Evolutionary conservation across 768 basidiomycete species (phyloP).

Genomic region (Gymnopilus dilepis): DNA sequence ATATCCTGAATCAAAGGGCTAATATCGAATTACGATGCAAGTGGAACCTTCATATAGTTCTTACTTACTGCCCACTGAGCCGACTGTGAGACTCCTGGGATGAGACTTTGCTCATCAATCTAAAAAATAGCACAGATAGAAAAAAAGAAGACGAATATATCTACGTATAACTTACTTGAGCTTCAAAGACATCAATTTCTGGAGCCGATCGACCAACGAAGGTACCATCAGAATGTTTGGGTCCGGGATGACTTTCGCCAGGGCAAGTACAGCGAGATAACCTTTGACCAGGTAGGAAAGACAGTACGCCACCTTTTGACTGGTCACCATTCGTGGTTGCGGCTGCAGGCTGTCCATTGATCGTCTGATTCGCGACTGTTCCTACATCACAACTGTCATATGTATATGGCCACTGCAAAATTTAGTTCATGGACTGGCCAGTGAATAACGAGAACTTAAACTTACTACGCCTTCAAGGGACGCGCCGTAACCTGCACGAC

Average conservation of each 20-base stretch:
- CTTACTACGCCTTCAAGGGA: constrained; percentile 77
- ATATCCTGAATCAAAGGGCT: constrained; percentile 83
- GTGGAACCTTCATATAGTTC: background rate
- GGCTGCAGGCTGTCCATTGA: constrained; percentile 68
- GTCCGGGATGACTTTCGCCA: constrained; percentile 85
- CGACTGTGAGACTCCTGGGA: constrained; percentile 78
- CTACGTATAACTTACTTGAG: constrained; percentile 51
- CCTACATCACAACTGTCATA: constrained; percentile 88
- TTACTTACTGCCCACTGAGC: constrained; percentile 79
- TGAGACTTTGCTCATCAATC: constrained; percentile 52
- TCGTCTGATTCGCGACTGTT: constrained; percentile 80
- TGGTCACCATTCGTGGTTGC: constrained; percentile 65
- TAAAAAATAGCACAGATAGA: constrained; percentile 31
- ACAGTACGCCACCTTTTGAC: constrained; percentile 51
- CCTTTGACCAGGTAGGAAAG: constrained; percentile 81
- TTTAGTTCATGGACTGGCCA: background rate
- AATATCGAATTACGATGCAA: constrained; percentile 7
- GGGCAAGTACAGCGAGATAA: constrained; percentile 87
- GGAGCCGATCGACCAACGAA: constrained; percentile 86
- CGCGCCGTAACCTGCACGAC: constrained; percentile 86
- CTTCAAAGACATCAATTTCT: constrained; percentile 92
- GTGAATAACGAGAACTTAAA: background rate
- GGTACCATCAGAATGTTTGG: constrained; percentile 70
- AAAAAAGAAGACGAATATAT: background rate
- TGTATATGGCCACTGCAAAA: constrained; percentile 75